Evolutionary conservation across 192 early-diverging fungal genomes (phyloP).

Genomic region (Backusella luteola): DNA sequence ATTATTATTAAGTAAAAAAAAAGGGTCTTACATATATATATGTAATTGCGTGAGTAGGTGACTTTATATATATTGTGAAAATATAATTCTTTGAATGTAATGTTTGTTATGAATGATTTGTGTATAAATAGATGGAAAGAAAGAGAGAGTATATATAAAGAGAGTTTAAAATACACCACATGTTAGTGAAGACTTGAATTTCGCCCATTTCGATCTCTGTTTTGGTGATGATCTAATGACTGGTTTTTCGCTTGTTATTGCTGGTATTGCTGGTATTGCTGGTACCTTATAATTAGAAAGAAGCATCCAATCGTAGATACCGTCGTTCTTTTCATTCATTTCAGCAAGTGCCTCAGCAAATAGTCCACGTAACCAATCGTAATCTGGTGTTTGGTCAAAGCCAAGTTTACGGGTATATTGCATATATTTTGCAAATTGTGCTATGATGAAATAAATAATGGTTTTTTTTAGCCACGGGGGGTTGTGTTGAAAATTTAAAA

Average conservation of each 20-base stretch:
- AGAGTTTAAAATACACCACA: constrained; percentile 8
- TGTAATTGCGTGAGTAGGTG: too few relatives aligned
- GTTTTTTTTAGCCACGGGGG: neutral
- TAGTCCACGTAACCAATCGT: constrained; percentile 83
- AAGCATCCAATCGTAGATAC: constrained; percentile 91
- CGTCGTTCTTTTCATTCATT: constrained; percentile 72
- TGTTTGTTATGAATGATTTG: neutral
- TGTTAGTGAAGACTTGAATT: constrained; percentile 8
- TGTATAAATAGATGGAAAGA: neutral
- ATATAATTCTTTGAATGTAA: neutral
- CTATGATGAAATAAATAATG: constrained; percentile 21
- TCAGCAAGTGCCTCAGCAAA: constrained; percentile 76
- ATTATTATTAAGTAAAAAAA: too few relatives aligned
- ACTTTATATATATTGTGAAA: too few relatives aligned
- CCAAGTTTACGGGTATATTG: constrained; percentile 84
- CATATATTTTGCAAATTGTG: constrained; percentile 87
- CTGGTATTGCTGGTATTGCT: neutral
- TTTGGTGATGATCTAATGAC: neutral
- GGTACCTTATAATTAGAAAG: constrained; percentile 34
- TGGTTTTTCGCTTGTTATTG: neutral
- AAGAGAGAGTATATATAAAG: neutral
- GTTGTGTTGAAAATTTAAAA: neutral
- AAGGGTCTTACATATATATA: too few relatives aligned
- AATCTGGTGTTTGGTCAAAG: constrained; percentile 95
- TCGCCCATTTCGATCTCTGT: neutral